Evolutionary conservation across 2,329 filamentous ascomycete genomes (phyloP), one percentile per base, ranked within the genome.

Genomic region (Fusarium temperatum): DNA sequence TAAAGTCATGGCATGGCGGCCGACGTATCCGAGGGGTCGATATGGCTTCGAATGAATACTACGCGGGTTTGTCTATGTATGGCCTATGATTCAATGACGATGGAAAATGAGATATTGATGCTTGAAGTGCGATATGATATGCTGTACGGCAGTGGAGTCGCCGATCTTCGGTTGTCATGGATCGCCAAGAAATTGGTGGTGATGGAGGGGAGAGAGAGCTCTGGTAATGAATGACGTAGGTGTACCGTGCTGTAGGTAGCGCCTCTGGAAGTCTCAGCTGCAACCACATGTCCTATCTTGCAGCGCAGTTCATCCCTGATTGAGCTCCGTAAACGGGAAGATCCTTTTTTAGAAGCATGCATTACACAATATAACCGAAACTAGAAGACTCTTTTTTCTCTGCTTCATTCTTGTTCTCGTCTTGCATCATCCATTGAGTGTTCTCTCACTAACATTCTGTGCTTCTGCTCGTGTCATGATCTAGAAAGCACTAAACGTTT

Each of bases 141-240:
- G 32, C 50, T 24, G 54, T 63, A 48, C 26, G 11, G 28, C 38
- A 50, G 72, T 75, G 72, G 69, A 64, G 72, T 70, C 65, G 51
- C 72, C 58, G 66, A 70, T 75, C 64, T 60, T 59, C 28, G 72
- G 63, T 59, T 70, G 50, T 41, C 64, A 67, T 65, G 44, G 57
- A 70, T 73, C 55, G 72, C 72, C 72, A 74, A 74, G 72, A 68
- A 74, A 57, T 61, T 63, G 45, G 36, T 62, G 57, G 28, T 63
- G 56, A 73, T 62, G 64, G 57, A 57, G 26, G 24, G 24, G 54
- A 47, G 45, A 47, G 26, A 48, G 26, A 61, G 58, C 60, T 73
- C 58, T 53, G 57, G 62, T 32, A 57, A 75, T 75, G 72, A 57
- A 75, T 75, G 72, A 75, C 72, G 72, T 75, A 72, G 51, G 35